Evolutionary conservation across 768 basidiomycete species (phyloP), one percentile per base, ranked within the genome.

Genomic region (Boletus reticuloceps): DNA sequence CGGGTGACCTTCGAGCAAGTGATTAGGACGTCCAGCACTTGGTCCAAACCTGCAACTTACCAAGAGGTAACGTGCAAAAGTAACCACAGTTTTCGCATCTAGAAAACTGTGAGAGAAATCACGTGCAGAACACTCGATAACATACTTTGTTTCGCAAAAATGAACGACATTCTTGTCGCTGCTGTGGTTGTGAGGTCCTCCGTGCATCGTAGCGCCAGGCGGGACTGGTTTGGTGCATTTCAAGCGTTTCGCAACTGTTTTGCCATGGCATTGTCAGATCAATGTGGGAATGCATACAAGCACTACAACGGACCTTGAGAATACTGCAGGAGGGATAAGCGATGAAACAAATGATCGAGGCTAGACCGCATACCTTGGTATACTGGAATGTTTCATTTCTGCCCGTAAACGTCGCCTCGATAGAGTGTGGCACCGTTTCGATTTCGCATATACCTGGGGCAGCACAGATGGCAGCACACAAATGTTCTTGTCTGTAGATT

Each of bases 361-460:
- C 7, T 13, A 2, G n/a, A 25, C 29, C 37, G 53, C 63, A 27
- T 48, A 82, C 85, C 75, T 85, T 86, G 0, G 85, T 86, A 48
- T 82, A 86, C 61, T 82, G 78, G 61, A 85, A 86, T 0, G 78
- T 82, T 55, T 83, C 81, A 47, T 85, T 80, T 53, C 66, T 72
- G 0, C 84, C 85, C 0, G 77, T 79, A 58, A 86, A 86, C 0
- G 82, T 84, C 6, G 83, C 81, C 60, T 84, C 80, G 34, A 86
- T 77, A 0, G 83, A 80, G 49, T 81, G 78, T 1, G 85, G 85
- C 0, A 77, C 72, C 0, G 79, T 82, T 49, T 84, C 78, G 14
- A 86, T 84, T 44, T 83, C 74, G 51, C 84, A 86, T 19, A 79
- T 80, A 3, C 85, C 84, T 1, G 63, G 60, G 0, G 75, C 70